These are phyloP conservation scores for Fomitopsis palustris DNA, from an alignment of 1,284 basidiomycete species.

Conservation along the genomic window DNA sequence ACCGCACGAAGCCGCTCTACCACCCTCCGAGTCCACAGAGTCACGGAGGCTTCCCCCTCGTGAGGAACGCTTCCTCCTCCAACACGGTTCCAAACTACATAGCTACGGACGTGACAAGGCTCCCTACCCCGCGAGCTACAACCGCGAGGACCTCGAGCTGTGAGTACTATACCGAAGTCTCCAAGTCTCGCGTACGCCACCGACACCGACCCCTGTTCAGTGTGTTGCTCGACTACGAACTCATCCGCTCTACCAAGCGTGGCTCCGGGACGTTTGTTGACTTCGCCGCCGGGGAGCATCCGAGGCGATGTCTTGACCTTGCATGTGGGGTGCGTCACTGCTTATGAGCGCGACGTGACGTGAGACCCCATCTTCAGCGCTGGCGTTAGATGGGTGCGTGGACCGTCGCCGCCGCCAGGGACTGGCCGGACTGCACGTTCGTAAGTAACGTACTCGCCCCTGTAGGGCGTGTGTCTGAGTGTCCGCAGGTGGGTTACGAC, in stretches of 20 bases:
- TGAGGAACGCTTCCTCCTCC: conserved; percentile 54
- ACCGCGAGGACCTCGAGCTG: conserved; percentile 62
- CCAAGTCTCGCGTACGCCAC: background rate
- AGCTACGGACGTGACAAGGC: conserved; percentile 68
- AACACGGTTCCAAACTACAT: conserved; percentile 61
- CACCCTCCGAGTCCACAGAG: conserved; percentile 24
- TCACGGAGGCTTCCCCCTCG: conserved; percentile 55
- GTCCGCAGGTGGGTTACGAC: conserved; percentile 67
- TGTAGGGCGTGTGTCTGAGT: background rate
- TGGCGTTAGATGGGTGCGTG: conserved; percentile 57
- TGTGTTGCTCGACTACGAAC: conserved; percentile 54
- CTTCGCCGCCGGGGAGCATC: conserved; percentile 39
- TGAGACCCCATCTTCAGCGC: background rate
- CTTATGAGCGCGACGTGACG: background rate
- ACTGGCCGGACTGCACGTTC: conserved; percentile 64
- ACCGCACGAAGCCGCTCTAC: background rate
- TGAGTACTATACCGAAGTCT: conserved; percentile 37
- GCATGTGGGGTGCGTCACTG: conserved; percentile 60
- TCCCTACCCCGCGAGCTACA: conserved; percentile 67
- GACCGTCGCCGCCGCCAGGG: conserved; percentile 68
- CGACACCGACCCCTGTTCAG: conserved; percentile 28
- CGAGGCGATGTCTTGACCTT: conserved; percentile 55
- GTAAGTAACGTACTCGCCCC: conserved; percentile 36
- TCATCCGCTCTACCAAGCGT: conserved; percentile 41
- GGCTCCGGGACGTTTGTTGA: conserved; percentile 54